Base-by-base conservation (phyloP, 2,329 filamentous ascomycete species). In the Beauveria asiatica region DNA sequence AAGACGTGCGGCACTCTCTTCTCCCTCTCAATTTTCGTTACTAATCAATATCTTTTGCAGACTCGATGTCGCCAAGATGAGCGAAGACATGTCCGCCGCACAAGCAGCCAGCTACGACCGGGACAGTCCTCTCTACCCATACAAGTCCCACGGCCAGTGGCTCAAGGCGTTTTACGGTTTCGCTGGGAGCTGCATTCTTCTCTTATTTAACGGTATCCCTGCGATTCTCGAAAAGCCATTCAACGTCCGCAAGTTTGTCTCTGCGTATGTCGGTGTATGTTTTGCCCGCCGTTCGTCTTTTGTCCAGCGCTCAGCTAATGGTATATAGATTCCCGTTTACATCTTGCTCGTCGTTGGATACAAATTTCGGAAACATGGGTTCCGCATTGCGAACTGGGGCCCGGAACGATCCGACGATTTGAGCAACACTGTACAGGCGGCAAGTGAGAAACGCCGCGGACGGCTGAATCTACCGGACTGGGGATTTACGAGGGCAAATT, bases 211-310 rank as follows among this genome's bases (percentile, higher is more conserved):
- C 57, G 72, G 72, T 1, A 64, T 74, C 2, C 63, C 61, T 2
- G 68, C 71, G 5, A 74, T 74, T 44, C 64, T 75, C 5, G 63
- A 66, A 13, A 23, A 19, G 10, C 74, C 74, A 0, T 75, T 75
- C 62, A 70, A 70, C 61, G 63, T 65, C 7, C 65, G 70, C 30
- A 68, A 67, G 27, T 76, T 76, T 57, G 61, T 76, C 17, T 70
- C 74, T 5, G 73, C 72, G 0, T 76, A 76, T 60, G 72, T 75
- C 59, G 72, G 72, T 27, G 72, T 76, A 69, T 67, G 71, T 69
- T 30, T 33, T 23, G 17, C 9, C 3, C 3, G 1, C n/a, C 23
- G 11, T 6, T n/a, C 6, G 27, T 10, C 25, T 6, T 21, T 21
- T 6, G 33, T 37, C 33, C 13, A 37, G 5, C 11, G 33, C 33